phyloP scores from a whole-genome alignment of 2,329 filamentous ascomycete species.

The Aspergillus jensenii region DNA sequence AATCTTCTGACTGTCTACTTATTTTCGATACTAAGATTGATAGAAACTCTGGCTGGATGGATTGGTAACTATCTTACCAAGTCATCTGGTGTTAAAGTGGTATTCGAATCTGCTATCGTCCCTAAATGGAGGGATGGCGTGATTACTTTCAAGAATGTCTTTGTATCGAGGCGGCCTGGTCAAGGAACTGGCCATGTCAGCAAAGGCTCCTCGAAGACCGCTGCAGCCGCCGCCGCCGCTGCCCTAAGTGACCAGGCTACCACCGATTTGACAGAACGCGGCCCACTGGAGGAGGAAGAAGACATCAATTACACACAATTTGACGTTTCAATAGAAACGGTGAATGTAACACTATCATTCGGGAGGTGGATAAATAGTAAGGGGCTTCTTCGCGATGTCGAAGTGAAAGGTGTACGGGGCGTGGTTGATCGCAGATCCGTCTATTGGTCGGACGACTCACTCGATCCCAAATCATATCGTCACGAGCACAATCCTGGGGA shows the following conservation, averaged over 20 bases:
- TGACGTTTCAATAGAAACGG: slow-evolving; percentile 88
- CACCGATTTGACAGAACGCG: slow-evolving; percentile 39
- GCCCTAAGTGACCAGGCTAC: slow-evolving; percentile 48
- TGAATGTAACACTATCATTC: slow-evolving; percentile 95
- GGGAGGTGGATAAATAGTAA: slow-evolving; percentile 99
- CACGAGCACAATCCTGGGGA: slow-evolving; percentile 88
- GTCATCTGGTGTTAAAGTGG: slow-evolving; percentile 86
- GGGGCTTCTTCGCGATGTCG: slow-evolving; percentile 84
- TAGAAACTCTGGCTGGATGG: slow-evolving; percentile 89
- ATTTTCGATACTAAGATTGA: slow-evolving; percentile 17
- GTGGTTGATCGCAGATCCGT: slow-evolving; percentile 89
- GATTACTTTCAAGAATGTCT: slow-evolving; percentile 95
- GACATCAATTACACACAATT: slow-evolving; percentile 98
- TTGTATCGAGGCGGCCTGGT: slow-evolving; percentile 86
- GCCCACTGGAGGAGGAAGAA: slow-evolving; percentile 56
- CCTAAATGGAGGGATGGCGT: slow-evolving; percentile 94
- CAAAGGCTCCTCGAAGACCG: slow-evolving; percentile 84
- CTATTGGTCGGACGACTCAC: slow-evolving; percentile 63
- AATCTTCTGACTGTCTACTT: slow-evolving; percentile 17
- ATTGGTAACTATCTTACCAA: slow-evolving; percentile 93
- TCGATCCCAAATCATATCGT: slow-evolving; percentile 83
- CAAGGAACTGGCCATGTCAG: slow-evolving; percentile 78
- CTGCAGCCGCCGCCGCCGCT: slow-evolving; percentile 78
- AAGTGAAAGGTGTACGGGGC: slow-evolving; percentile 88
- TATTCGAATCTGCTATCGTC: slow-evolving; percentile 97